Base-by-base conservation (phyloP, 345 rosid species). In the Isatis tinctoria region DNA sequence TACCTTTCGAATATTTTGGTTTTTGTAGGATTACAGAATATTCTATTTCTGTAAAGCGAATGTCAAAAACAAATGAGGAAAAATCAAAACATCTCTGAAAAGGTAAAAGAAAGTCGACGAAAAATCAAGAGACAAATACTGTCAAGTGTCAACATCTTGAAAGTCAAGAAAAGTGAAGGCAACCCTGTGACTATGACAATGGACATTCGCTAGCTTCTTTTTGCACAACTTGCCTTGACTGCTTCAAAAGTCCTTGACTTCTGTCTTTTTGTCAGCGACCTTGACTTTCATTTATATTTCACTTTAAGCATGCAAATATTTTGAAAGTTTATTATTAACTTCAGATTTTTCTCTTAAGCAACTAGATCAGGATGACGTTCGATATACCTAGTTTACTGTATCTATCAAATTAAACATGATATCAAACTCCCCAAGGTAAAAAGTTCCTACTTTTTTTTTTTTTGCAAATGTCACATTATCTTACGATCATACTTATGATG, bases 131-230 rank as follows among this genome's bases (percentile, higher is more conserved):
- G 41, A 41, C 30, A 33, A 7, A 48, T 45, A 44, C 5, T 32
- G n/a, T 47, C 39, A 56, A 70, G 52, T 44, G 58, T 64, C 77
- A 36, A 53, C 43, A 52, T 62, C 76, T 62, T 72, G 53, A 18
- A 62, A 63, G 45, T n/a, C 35, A 33, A 10, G 22, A 73, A 43
- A 64, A 54, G 65, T 64, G 47, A 43, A 72, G 39, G 61, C 10
- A 51, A 33, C 12, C 10, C 56, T 41, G 7, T 48, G 58, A 60
- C 61, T 35, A 51, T 35, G 60, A 60, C 20, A 60, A 48, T 27
- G 2, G 32, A 62, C 52, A 51, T 52, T 41, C 54, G 30, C 70
- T 54, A 40, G 45, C 59, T 70, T 45, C 56, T 13, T 59, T 43
- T 36, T 24, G 17, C 28, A 36, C 41, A 70, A 1, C 30, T 70